These are phyloP conservation scores for Acacia acuminata DNA, from an alignment of 306 rosid species.

Conservation along the genomic window DNA sequence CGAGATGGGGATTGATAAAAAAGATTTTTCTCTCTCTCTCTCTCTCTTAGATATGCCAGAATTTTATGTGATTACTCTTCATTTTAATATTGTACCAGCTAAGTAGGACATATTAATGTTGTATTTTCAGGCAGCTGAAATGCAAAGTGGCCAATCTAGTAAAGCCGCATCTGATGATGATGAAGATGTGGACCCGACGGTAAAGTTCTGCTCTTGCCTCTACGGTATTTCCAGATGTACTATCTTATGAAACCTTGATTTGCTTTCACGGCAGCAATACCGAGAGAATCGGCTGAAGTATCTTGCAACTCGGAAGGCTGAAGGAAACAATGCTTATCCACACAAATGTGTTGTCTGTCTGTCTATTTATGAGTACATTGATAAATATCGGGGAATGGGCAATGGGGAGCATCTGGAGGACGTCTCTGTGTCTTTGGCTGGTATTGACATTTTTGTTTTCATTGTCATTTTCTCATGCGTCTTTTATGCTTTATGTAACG, in stretches of 20 bases:
- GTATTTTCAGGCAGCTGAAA: slow-evolving; percentile 48
- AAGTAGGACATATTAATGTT: background rate
- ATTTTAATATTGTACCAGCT: background rate
- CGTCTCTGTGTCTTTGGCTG: slow-evolving; percentile 63
- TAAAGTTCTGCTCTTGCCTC: slow-evolving; percentile 23
- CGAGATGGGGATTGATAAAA: background rate
- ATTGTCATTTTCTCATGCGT: slow-evolving; percentile 28
- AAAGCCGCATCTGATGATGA: slow-evolving; percentile 55
- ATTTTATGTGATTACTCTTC: background rate
- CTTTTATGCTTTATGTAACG: slow-evolving; percentile 25
- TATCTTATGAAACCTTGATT: background rate
- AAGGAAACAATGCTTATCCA: slow-evolving; percentile 74
- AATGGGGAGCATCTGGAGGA: slow-evolving; percentile 84
- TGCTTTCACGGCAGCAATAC: slow-evolving; percentile 70
- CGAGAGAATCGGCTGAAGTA: slow-evolving; percentile 73
- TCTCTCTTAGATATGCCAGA: background rate
- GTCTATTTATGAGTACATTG: slow-evolving; percentile 53
- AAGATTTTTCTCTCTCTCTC: background rate
- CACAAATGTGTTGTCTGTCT: slow-evolving; percentile 73
- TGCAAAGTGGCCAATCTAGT: slow-evolving; percentile 41
- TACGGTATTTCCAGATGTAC: slow-evolving; percentile 3
- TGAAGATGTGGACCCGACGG: slow-evolving; percentile 93
- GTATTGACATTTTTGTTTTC: slow-evolving; percentile 36
- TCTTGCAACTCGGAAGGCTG: slow-evolving; percentile 58
- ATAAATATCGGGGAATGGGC: slow-evolving; percentile 46